phyloP scores from a whole-genome alignment of 1,284 basidiomycete species.

The Cryptococcus depauperatus region DNA sequence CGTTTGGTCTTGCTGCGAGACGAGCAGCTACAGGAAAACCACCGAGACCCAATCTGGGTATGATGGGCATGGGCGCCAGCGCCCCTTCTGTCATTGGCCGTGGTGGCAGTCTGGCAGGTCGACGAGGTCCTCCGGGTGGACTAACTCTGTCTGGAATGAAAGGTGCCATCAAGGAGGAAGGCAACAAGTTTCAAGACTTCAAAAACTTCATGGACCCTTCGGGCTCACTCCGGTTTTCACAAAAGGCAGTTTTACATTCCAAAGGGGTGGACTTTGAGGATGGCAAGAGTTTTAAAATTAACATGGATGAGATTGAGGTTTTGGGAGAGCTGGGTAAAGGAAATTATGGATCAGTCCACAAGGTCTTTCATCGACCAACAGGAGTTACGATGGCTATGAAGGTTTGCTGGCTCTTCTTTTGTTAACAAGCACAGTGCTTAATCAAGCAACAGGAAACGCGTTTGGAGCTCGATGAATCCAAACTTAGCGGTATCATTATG shows the following conservation, averaged over 20 bases:
- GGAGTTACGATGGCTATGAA: slow-evolving; percentile 99
- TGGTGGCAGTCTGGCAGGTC: slow-evolving; percentile 28
- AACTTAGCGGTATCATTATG: slow-evolving; percentile 95
- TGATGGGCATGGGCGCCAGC: slow-evolving; percentile 24
- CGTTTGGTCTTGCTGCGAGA: slow-evolving; percentile 39
- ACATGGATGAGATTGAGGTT: slow-evolving; percentile 88
- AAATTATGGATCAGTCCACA: slow-evolving; percentile 96
- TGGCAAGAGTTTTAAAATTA: slow-evolving; percentile 87
- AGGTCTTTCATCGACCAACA: slow-evolving; percentile 86
- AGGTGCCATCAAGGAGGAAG: slow-evolving; percentile 22
- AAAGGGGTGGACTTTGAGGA: slow-evolving; percentile 91
- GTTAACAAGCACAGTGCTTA: neutral
- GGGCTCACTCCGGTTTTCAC: slow-evolving; percentile 83
- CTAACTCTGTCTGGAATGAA: slow-evolving; percentile 41
- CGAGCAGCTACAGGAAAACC: slow-evolving; percentile 29
- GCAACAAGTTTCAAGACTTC: slow-evolving; percentile 70
- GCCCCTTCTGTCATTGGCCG: slow-evolving; percentile 29
- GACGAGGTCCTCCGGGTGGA: slow-evolving; percentile 40
- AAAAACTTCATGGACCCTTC: slow-evolving; percentile 95
- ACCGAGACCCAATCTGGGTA: slow-evolving; percentile 29
- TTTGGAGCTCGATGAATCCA: slow-evolving; percentile 89
- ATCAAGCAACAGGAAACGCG: slow-evolving; percentile 75
- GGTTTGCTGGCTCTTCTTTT: slow-evolving; percentile 47
- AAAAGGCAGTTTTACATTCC: slow-evolving; percentile 87
- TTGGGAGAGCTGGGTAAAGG: slow-evolving; percentile 89